phyloP scores from a whole-genome alignment of 257 asterid species.

The Datura wrightii region DNA sequence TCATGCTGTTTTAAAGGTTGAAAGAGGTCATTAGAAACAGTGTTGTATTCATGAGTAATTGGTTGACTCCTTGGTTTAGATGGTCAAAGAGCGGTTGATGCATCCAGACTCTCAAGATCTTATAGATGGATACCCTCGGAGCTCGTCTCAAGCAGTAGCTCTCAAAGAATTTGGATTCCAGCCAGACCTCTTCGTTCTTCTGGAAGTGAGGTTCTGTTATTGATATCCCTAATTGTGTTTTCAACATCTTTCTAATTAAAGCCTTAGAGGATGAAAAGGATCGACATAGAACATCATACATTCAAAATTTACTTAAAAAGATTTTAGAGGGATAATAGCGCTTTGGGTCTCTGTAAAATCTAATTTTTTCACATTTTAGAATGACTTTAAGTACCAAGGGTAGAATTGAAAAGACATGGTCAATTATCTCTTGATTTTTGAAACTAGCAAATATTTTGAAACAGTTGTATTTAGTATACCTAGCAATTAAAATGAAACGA shows the following conservation, averaged over 20 bases:
- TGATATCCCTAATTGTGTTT: slow-evolving; percentile 36
- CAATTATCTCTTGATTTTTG: too few species aligned
- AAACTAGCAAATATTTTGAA: too few species aligned
- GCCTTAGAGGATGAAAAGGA: not conserved
- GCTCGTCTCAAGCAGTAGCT: slow-evolving; percentile 87
- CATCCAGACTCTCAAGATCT: slow-evolving; percentile 81
- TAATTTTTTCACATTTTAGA: too few species aligned
- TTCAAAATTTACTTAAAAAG: not conserved
- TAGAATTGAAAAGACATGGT: too few species aligned
- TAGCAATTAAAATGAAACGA: too few species aligned
- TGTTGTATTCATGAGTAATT: not conserved
- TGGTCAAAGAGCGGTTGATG: slow-evolving; percentile 85
- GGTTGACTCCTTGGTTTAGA: slow-evolving; percentile 51
- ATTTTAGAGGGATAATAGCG: not conserved
- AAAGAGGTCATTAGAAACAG: not conserved
- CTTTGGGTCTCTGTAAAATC: not conserved
- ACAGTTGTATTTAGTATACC: too few species aligned
- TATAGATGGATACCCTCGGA: slow-evolving; percentile 96
- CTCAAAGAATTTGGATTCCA: slow-evolving; percentile 76
- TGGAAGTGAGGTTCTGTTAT: slow-evolving; percentile 84
- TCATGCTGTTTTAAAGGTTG: not conserved
- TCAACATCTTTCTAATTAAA: slow-evolving; percentile 13
- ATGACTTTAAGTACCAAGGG: too few species aligned
- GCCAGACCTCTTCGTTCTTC: slow-evolving; percentile 93
- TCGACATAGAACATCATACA: not conserved